These are phyloP conservation scores for Cairneyella variabilis DNA, from an alignment of 495 filamentous ascomycete species.

Conservation along the genomic window DNA sequence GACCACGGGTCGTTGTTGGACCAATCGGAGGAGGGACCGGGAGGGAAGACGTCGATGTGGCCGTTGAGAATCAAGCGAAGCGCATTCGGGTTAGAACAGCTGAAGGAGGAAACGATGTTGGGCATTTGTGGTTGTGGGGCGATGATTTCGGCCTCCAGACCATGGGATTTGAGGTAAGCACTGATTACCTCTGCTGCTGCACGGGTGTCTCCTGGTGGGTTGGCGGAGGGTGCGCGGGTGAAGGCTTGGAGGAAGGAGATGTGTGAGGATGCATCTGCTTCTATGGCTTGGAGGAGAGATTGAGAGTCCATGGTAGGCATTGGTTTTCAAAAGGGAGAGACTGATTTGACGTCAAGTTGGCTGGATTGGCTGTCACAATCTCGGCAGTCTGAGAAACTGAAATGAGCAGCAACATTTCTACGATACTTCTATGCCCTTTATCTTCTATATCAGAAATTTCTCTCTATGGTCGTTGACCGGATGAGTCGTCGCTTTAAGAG, in stretches of 20 bases:
- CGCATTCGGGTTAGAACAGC: background rate
- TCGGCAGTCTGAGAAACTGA: too few species aligned
- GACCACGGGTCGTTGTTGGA: slow-evolving; percentile 10
- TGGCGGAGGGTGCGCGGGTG: slow-evolving; percentile 6
- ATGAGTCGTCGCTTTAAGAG: too few species aligned
- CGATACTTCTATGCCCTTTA: too few species aligned
- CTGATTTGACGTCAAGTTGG: too few species aligned
- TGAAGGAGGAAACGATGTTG: slow-evolving; percentile 5
- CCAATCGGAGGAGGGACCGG: slow-evolving; percentile 1
- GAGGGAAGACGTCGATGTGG: slow-evolving; percentile 16
- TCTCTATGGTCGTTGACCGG: too few species aligned
- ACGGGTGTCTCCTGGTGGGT: slow-evolving; percentile 13
- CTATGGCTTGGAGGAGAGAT: background rate
- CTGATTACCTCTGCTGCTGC: slow-evolving; percentile 8
- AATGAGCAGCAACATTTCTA: too few species aligned
- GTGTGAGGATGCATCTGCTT: slow-evolving; percentile 3
- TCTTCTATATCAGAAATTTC: too few species aligned
- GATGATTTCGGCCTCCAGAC: slow-evolving; percentile 8
- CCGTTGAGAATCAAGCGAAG: slow-evolving; percentile 15
- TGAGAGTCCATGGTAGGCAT: slow-evolving; percentile 1
- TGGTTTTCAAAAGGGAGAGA: background rate
- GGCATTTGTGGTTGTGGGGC: background rate
- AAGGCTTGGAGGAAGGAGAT: slow-evolving; percentile 8
- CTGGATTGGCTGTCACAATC: too few species aligned
- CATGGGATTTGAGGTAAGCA: background rate